Evolutionary conservation across 306 rosid genomes (phyloP).

Genomic region (Hippophae rhamnoides): DNA sequence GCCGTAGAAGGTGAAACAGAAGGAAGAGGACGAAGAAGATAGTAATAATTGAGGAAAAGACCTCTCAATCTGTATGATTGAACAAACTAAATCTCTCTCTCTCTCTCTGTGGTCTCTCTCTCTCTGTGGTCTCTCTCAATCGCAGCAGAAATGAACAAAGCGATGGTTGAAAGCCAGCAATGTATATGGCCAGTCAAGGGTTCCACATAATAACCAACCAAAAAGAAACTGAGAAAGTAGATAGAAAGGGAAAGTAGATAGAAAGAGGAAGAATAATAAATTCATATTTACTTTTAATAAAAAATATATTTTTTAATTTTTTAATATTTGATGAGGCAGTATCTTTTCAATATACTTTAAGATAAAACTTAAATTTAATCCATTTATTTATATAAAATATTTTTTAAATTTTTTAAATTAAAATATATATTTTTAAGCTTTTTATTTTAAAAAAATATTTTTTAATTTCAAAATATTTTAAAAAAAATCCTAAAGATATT

Average conservation of each 20-base stretch:
- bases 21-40: constrained; percentile 8
- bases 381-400: too few relatives aligned
- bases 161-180: constrained; percentile 47
- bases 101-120: background rate
- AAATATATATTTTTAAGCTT: too few relatives aligned
- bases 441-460: too few relatives aligned
- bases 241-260: background rate
- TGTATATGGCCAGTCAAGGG: constrained; percentile 38
- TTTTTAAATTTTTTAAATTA: too few relatives aligned
- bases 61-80: constrained; percentile 29
- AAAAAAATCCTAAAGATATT: too few relatives aligned
- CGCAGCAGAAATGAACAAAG: constrained; percentile 23
- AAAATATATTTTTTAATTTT: too few relatives aligned
- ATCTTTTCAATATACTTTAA: too few relatives aligned
- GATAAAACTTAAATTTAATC: too few relatives aligned
- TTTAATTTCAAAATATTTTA: too few relatives aligned
- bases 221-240: constrained; percentile 16
- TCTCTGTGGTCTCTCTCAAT: too few relatives aligned
- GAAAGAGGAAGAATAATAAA: constrained; percentile 16
- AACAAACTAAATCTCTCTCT: constrained; percentile 22
- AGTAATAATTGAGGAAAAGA: constrained; percentile 3
- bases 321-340: too few relatives aligned
- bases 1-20: constrained; percentile 1
- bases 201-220: constrained; percentile 30
- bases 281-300: background rate